A percentile compares a stretch with the other conserved stretches of the same genome.
These are phyloP conservation scores for Phyllosticta capitalensis DNA, from an alignment of 2,329 filamentous ascomycete genomes.

Conservation along the genomic window DNA sequence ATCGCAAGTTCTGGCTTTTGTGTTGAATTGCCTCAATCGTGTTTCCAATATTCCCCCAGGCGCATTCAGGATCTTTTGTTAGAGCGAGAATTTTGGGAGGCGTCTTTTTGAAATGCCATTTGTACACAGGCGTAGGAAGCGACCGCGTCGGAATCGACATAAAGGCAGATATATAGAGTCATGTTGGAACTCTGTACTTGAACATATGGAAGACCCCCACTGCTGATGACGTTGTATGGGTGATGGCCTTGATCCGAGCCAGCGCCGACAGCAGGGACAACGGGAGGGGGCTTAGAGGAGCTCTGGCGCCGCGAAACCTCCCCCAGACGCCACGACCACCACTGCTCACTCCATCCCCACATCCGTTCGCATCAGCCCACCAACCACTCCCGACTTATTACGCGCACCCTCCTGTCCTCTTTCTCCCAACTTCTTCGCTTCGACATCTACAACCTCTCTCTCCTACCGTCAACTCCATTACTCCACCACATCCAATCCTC, in stretches of 20 bases:
- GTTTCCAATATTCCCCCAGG: background rate
- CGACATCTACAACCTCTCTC: background rate
- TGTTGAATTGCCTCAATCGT: background rate
- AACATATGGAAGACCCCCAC: background rate
- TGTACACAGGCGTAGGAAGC: background rate
- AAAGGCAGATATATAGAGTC: background rate
- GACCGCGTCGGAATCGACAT: background rate
- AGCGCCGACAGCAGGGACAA: background rate
- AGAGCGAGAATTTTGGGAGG: background rate
- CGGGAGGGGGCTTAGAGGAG: too few relatives aligned
- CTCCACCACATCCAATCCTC: background rate
- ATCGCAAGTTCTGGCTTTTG: background rate
- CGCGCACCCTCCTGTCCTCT: background rate
- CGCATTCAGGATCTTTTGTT: background rate
- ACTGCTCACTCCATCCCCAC: background rate
- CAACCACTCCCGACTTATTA: background rate
- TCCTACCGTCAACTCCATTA: background rate
- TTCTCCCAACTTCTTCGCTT: background rate
- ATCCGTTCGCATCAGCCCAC: background rate
- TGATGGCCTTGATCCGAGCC: background rate
- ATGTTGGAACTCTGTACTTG: too few relatives aligned
- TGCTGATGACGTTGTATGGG: background rate
- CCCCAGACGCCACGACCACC: background rate
- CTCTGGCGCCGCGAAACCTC: background rate
- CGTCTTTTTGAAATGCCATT: background rate